phyloP scores from a whole-genome alignment of 208 protist genomes.

The Porcisia hertigi region DNA sequence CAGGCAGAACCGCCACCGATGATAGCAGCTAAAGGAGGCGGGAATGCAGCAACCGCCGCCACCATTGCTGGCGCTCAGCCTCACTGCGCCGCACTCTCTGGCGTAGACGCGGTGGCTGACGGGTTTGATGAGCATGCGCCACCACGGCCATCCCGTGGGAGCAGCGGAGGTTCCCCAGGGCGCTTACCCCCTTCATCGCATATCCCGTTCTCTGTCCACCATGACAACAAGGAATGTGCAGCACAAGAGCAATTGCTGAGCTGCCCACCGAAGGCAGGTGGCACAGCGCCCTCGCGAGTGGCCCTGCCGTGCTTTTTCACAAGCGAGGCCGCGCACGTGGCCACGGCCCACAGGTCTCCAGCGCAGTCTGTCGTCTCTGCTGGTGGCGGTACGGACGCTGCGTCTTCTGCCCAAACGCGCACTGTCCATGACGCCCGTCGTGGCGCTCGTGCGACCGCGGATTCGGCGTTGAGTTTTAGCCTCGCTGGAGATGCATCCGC shows the following conservation, averaged over 20 bases:
- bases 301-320: constrained; percentile 18
- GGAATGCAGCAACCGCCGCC: background rate
- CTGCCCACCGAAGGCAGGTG: background rate
- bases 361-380: background rate
- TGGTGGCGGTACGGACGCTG: background rate
- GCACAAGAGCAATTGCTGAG: background rate
- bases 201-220: background rate
- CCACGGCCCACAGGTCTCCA: constrained; percentile 6
- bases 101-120: background rate
- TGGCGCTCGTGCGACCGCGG: background rate
- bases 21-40: background rate
- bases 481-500: background rate
- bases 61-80: background rate
- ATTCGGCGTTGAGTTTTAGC: background rate
- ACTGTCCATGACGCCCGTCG: background rate
- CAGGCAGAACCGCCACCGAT: background rate
- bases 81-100: background rate
- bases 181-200: background rate
- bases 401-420: background rate
- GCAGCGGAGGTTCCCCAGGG: background rate
- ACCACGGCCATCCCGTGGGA: background rate
- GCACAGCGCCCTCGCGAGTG: constrained; percentile 12
- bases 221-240: background rate
- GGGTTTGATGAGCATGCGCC: background rate
- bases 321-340: constrained; percentile 10